Conservation (phyloP, 345 rosid species). For the Conringia planisiliqua region DNA sequence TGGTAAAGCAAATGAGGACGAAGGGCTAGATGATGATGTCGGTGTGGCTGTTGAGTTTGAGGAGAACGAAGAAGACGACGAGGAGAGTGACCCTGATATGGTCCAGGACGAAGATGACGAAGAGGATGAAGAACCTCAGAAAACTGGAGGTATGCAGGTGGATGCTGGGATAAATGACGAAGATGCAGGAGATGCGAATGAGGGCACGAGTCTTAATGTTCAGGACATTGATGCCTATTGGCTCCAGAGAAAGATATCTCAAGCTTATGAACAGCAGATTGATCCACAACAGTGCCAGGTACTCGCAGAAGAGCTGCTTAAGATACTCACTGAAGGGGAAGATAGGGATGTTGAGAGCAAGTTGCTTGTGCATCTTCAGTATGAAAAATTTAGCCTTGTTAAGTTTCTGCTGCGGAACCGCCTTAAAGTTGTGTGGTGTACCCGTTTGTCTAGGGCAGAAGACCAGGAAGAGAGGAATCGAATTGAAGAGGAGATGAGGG, state of each 20-base stretch:
- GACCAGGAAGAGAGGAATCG: constrained; percentile 73
- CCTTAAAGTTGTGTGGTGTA: constrained; percentile 90
- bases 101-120: constrained; percentile 86
- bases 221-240: constrained; percentile 98
- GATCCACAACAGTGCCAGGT: constrained; percentile 87
- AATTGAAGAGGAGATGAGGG: constrained; percentile 83
- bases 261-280: constrained; percentile 79
- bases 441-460: constrained; percentile 91
- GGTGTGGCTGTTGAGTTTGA: constrained; percentile 95
- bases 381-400: constrained; percentile 69
- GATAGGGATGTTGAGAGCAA: constrained; percentile 79
- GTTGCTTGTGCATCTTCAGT: constrained; percentile 57
- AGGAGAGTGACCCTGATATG: constrained; percentile 86
- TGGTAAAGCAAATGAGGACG: constrained; percentile 54
- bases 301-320: constrained; percentile 91
- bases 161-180: constrained; percentile 76
- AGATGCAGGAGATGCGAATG: constrained; percentile 57
- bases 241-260: constrained; percentile 94
- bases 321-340: constrained; percentile 80
- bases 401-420: constrained; percentile 66
- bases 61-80: constrained; percentile 84
- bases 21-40: constrained; percentile 76
- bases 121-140: constrained; percentile 66
- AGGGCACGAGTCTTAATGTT: constrained; percentile 69
- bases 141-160: constrained; percentile 78